Percentiles rank a stretch among this genome's conserved stretches.
Conservation (phyloP, 495 filamentous ascomycete genomes). For the Apiosordaria backusii region DNA sequence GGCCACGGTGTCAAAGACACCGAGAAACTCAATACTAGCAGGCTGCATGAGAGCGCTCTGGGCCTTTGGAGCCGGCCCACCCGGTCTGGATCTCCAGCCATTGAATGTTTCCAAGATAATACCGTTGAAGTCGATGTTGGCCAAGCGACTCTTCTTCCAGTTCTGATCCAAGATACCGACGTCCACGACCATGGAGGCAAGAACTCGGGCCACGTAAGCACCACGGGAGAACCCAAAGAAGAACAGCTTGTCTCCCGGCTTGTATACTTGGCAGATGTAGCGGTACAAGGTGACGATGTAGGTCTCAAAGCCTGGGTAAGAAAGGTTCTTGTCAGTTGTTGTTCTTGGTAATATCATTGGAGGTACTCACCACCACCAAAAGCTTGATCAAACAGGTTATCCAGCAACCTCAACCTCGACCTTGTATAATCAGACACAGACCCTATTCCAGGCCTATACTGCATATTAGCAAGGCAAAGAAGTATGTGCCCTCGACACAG, state of each 20-base stretch:
- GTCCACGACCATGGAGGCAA: slow-evolving; percentile 37
- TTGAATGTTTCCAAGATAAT: slow-evolving; percentile 69
- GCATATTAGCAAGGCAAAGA: too few relatives aligned
- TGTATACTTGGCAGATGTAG: slow-evolving; percentile 2
- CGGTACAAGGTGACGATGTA: slow-evolving; percentile 5
- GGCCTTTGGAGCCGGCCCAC: slow-evolving; percentile 21
- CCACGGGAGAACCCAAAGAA: slow-evolving; percentile 46
- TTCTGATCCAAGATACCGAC: slow-evolving; percentile 42
- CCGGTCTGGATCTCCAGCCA: slow-evolving; percentile 61
- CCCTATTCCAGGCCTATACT: slow-evolving; percentile 8
- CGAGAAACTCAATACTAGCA: slow-evolving; percentile 50
- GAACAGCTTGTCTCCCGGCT: slow-evolving; percentile 36
- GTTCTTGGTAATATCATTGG: too few relatives aligned
- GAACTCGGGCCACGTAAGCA: slow-evolving; percentile 43
- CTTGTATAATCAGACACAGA: background rate
- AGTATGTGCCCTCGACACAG: too few relatives aligned
- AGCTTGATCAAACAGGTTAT: background rate
- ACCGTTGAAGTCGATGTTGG: slow-evolving; percentile 22
- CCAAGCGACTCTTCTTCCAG: background rate
- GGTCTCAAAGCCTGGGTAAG: background rate
- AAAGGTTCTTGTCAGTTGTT: background rate
- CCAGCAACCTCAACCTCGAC: background rate
- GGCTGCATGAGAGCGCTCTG: slow-evolving; percentile 17
- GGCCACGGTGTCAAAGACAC: slow-evolving; percentile 52
- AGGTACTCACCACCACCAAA: background rate